Conservation (phyloP, 139 green algal genomes). For the Parachlorella kessleri region DNA sequence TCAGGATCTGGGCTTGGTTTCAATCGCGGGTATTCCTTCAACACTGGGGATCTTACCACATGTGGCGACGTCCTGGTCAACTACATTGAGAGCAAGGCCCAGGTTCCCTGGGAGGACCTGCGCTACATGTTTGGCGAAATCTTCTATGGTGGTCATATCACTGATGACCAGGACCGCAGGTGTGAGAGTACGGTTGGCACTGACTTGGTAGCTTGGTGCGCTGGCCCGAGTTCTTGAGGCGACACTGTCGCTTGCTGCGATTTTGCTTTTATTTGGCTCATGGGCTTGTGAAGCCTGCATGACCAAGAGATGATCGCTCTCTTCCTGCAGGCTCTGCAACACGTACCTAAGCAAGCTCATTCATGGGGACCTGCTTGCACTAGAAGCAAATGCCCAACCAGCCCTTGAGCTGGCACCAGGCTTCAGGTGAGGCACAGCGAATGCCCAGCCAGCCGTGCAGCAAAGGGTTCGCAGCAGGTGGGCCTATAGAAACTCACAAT, state of each 20-base stretch:
- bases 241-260: no score
- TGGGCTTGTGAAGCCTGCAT: no score
- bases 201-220: no score
- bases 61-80: constrained; percentile 82
- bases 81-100: constrained; percentile 86
- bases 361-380: constrained; percentile 78
- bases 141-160: constrained; percentile 90
- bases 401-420: constrained; percentile 78
- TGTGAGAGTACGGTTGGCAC: no score
- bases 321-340: constrained; percentile 76
- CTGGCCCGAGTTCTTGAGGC: no score
- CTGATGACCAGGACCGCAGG: constrained; percentile 91
- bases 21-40: constrained; percentile 93
- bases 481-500: no score
- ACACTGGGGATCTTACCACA: constrained; percentile 87
- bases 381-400: not conserved
- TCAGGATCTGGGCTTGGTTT: constrained; percentile 86
- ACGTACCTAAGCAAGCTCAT: constrained; percentile 81
- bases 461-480: no score
- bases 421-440: no score
- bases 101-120: constrained; percentile 86
- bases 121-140: constrained; percentile 95
- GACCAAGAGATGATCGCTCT: no score
- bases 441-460: no score
- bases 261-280: no score